These are phyloP conservation scores for Exobasidium rhododendri DNA, from an alignment of 1,284 basidiomycete species.

Conservation along the genomic window DNA sequence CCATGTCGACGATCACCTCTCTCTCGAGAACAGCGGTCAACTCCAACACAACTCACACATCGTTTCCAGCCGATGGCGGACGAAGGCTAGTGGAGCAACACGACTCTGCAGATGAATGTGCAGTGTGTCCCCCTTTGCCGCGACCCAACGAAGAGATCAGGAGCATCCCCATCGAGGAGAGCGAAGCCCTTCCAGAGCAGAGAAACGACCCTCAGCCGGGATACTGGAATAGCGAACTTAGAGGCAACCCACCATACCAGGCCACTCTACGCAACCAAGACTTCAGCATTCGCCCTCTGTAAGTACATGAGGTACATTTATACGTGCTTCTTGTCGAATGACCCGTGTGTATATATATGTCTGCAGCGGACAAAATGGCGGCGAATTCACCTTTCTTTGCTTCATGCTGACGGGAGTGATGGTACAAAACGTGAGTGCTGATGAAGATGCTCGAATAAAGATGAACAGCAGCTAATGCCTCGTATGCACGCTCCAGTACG, in stretches of 20 bases:
- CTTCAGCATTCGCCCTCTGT: constrained; percentile 4
- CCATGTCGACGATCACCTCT: not conserved
- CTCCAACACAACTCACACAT: not conserved
- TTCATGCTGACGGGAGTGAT: constrained; percentile 4
- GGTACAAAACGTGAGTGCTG: constrained; percentile 1
- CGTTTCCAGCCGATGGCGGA: not conserved
- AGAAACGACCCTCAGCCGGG: not conserved
- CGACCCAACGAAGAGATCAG: not conserved
- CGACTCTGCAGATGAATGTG: not conserved
- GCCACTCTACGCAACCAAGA: not conserved
- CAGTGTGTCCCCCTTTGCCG: not conserved
- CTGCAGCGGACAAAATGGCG: constrained; percentile 1
- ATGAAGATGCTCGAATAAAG: not conserved
- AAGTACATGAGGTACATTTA: not conserved
- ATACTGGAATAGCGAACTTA: not conserved
- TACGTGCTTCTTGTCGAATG: no score
- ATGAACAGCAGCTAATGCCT: not conserved
- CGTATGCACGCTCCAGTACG: not conserved
- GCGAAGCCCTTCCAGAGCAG: not conserved
- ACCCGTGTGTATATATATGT: no score
- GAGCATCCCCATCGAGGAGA: not conserved
- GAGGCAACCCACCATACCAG: constrained; percentile 1
- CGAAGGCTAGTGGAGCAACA: not conserved
- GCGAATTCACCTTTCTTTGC: not conserved
- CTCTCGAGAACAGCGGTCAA: not conserved